Percentiles rank a stretch among this genome's conserved stretches.
Conservation (phyloP, 139 green algal genomes). For the Auxenochlorella pyrenoidosa region DNA sequence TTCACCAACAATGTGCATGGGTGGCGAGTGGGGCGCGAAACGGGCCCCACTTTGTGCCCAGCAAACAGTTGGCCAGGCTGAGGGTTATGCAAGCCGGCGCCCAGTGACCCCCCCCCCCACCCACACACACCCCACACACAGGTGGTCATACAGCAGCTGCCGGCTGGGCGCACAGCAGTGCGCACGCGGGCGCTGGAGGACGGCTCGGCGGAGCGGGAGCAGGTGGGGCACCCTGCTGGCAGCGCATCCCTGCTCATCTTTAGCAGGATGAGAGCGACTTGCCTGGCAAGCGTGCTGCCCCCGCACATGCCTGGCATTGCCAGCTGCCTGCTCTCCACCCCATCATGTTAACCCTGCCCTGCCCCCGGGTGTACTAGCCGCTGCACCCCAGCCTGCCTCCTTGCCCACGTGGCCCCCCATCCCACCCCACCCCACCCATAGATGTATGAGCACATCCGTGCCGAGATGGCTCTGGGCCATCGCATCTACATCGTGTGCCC, state of each 20-base stretch:
- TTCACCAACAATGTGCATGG: no score
- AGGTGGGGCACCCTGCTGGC: conserved; percentile 33
- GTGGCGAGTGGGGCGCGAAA: no score
- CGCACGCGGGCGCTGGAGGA: conserved; percentile 58
- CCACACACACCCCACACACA: not conserved
- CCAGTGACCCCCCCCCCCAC: no score
- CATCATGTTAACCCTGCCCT: not conserved
- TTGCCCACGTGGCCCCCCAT: no score
- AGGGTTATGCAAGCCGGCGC: no score
- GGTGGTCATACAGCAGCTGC: conserved; percentile 72
- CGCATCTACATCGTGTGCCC: conserved; percentile 67
- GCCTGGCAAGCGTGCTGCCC: not conserved
- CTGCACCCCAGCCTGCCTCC: no score
- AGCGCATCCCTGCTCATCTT: no score
- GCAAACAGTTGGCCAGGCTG: no score
- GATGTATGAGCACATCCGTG: conserved; percentile 56
- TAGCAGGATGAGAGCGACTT: no score
- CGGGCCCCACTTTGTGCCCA: no score
- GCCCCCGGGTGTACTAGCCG: no score
- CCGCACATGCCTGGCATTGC: not conserved
- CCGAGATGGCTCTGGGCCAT: conserved; percentile 66
- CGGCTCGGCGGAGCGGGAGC: conserved; percentile 17
- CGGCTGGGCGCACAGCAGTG: conserved; percentile 74
- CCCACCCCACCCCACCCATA: no score
- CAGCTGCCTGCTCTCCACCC: not conserved